These are phyloP conservation scores for Gnaphalium uliginosum DNA, from an alignment of 129 eudicot species.

Conservation along the genomic window DNA sequence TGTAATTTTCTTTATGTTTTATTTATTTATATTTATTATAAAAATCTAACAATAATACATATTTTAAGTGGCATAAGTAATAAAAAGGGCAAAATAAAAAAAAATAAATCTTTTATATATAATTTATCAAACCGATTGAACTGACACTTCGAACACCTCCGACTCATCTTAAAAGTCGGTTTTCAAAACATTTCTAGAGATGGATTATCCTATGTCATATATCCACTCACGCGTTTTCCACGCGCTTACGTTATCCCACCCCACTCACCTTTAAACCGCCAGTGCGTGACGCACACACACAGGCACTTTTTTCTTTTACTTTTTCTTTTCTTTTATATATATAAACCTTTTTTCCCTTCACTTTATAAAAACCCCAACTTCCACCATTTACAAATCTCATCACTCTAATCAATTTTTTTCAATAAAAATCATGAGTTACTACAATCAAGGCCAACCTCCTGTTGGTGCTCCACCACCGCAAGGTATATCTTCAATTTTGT, in stretches of 20 bases:
- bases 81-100: too few relatives aligned
- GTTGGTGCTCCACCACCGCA: conserved; percentile 86
- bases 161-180: too few relatives aligned
- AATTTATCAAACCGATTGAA: too few relatives aligned
- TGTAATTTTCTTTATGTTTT: too few relatives aligned
- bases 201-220: neutral
- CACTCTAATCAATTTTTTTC: neutral
- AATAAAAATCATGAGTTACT: conserved; percentile 62
- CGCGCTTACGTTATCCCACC: conserved; percentile 28
- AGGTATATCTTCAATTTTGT: conserved; percentile 36
- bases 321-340: neutral
- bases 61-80: too few relatives aligned
- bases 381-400: conserved; percentile 7
- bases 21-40: too few relatives aligned
- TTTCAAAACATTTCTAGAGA: too few relatives aligned
- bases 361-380: conserved; percentile 25
- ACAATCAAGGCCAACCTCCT: conserved; percentile 77
- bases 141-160: too few relatives aligned
- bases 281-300: conserved; percentile 31
- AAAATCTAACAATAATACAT: too few relatives aligned
- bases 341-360: neutral
- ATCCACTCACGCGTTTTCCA: conserved; percentile 22
- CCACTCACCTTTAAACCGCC: conserved; percentile 21
- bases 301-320: neutral
- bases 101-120: too few relatives aligned